Evolutionary conservation across 2,329 filamentous ascomycete genomes (phyloP), one percentile per base, ranked within the genome.

Genomic region (Aspergillus texensis): DNA sequence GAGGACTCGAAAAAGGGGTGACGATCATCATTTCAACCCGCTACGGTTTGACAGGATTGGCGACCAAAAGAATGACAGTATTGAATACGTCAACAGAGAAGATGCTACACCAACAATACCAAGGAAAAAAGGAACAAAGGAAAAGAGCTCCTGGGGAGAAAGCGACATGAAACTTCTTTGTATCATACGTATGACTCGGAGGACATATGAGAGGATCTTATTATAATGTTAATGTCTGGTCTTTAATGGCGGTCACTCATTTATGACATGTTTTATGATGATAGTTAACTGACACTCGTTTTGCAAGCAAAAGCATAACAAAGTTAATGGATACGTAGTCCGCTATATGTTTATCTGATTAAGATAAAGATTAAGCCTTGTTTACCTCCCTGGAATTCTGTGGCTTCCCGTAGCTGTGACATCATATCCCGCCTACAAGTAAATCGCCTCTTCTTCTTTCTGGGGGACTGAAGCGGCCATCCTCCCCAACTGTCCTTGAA

Each of bases 221-320:
- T 46, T 39, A 45, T 60, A 60, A 60, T 60, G 58, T 53, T 60
- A 60, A 60, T 60, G 46, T 58, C 26, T 57, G 54, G 43, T 45
- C 54, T 52, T 36, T 24, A 19, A 62, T 62, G 45, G 53, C 58
- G 58, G 39, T 58, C 60, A 53, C 50, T 62, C 28, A 16, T 62
- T 58, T 60, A 52, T 60, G 57, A 14, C 45, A 53, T 58, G 45
- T 52, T 26, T 19, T 52, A 52, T 52, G 24, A 26, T 48, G 34
- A 52, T 32, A 41, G 6, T 30, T 30, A 26, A 28, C 21, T 53
- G 30, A 34, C 50, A 21, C 19, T 53, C 16, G n/a, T 53, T 53
- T 34, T 53, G 6, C 50, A 46, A 16, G 34, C 34, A 36, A 36
- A 36, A 36, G 2, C 34, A 36, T 16, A 36, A 6, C 34, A 16